phyloP scores from a whole-genome alignment of 2,329 filamentous ascomycete species.

The Colletotrichum sp. region DNA sequence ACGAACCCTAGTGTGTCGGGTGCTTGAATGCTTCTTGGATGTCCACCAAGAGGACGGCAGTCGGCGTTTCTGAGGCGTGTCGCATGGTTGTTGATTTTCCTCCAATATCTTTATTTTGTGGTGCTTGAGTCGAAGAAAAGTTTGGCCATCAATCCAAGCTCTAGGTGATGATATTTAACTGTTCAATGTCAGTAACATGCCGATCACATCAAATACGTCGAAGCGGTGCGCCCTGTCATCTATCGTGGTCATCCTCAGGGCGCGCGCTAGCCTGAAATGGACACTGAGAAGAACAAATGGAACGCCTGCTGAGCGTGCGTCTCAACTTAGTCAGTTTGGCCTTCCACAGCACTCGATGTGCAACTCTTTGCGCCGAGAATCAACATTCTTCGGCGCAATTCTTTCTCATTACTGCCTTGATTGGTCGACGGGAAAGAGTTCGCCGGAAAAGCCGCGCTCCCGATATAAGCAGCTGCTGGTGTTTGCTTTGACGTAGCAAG shows the following conservation, averaged over 20 bases:
- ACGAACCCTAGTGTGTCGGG: conserved; percentile 40
- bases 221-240: neutral
- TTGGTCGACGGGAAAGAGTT: neutral
- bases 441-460: neutral
- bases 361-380: neutral
- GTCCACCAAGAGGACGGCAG: conserved; percentile 52
- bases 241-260: neutral
- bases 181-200: neutral
- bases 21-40: conserved; percentile 47
- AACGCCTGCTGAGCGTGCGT: neutral
- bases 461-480: fast-evolving
- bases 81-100: conserved; percentile 20
- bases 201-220: neutral
- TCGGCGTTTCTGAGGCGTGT: conserved; percentile 26
- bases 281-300: neutral
- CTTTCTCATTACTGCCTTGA: neutral
- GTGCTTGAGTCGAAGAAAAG: neutral
- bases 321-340: neutral
- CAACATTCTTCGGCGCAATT: neutral
- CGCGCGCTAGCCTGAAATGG: neutral
- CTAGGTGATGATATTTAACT: fast-evolving
- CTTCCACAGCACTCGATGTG: no score
- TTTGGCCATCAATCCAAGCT: neutral
- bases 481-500: neutral
- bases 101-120: neutral